A percentile compares a stretch with the other conserved stretches of the same genome.
These are phyloP conservation scores for Pseudogymnoascus sp. DNA, from an alignment of 2,329 filamentous ascomycete species.

Conservation along the genomic window DNA sequence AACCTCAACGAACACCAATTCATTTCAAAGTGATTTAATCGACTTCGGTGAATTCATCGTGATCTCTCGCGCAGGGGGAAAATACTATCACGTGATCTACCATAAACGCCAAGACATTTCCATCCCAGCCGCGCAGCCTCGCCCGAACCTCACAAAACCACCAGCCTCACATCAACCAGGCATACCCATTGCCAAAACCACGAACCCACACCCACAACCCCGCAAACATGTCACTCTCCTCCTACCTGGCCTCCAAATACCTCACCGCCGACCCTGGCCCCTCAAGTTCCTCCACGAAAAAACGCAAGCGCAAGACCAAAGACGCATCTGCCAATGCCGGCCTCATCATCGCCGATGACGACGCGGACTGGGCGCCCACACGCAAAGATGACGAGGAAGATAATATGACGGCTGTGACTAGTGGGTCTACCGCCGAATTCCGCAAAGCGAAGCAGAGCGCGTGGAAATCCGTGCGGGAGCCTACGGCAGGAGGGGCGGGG, in stretches of 20 bases:
- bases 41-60: background rate
- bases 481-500: slow-evolving; percentile 31
- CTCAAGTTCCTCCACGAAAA: slow-evolving; percentile 43
- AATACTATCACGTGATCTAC: background rate
- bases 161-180: background rate
- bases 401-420: slow-evolving; percentile 40
- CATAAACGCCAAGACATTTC: background rate
- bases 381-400: slow-evolving; percentile 44
- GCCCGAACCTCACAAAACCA: background rate
- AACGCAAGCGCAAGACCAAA: slow-evolving; percentile 58
- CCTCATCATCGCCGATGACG: slow-evolving; percentile 59
- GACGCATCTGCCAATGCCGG: slow-evolving; percentile 35
- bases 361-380: slow-evolving; percentile 35
- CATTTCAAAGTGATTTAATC: background rate
- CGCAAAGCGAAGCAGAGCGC: slow-evolving; percentile 67
- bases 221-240: slow-evolving; percentile 55
- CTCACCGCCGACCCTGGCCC: slow-evolving; percentile 56
- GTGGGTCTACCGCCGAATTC: slow-evolving; percentile 47
- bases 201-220: background rate
- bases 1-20: background rate
- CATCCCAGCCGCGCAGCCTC: background rate
- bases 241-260: slow-evolving; percentile 88
- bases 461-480: slow-evolving; percentile 63
- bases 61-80: background rate
- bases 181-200: background rate